Evolutionary conservation across 495 filamentous ascomycete species (phyloP).

Genomic region (Penicillium bialowiezense): DNA sequence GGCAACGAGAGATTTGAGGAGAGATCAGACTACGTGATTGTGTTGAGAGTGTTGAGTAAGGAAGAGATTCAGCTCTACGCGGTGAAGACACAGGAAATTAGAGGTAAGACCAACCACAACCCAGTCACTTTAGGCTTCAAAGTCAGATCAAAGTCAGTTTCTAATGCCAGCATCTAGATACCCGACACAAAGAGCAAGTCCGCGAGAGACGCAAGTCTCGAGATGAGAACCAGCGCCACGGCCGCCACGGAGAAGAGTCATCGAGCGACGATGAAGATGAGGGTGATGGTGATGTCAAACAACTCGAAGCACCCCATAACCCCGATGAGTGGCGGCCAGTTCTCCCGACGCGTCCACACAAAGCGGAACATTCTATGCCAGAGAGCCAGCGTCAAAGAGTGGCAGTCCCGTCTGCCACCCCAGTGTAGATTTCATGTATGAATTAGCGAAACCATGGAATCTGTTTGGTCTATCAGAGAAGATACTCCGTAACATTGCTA

Average conservation of each 20-base stretch:
- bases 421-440: constrained; percentile 10
- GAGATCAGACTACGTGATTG: constrained; percentile 79
- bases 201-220: constrained; percentile 33
- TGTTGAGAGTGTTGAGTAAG: constrained; percentile 72
- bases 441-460: not conserved
- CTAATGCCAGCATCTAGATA: constrained; percentile 29
- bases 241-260: constrained; percentile 27
- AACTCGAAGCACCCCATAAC: constrained; percentile 30
- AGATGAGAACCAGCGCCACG: constrained; percentile 33
- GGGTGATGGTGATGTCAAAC: constrained; percentile 30
- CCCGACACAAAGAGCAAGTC: constrained; percentile 32
- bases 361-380: constrained; percentile 9
- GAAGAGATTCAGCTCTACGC: constrained; percentile 82
- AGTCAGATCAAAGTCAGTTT: too few relatives aligned
- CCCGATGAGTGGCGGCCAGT: constrained; percentile 9
- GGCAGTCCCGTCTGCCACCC: constrained; percentile 11
- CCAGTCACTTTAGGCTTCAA: too few relatives aligned
- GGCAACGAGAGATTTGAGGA: constrained; percentile 81
- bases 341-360: constrained; percentile 19
- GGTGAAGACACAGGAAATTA: constrained; percentile 67
- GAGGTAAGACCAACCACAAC: constrained; percentile 56
- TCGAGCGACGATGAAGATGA: constrained; percentile 44
- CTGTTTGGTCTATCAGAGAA: not conserved
- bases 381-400: constrained; percentile 7
- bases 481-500: too few relatives aligned